Base-by-base conservation (phyloP, 2,329 filamentous ascomycete genomes). In the Neofusicoccum kwambonambiense region DNA sequence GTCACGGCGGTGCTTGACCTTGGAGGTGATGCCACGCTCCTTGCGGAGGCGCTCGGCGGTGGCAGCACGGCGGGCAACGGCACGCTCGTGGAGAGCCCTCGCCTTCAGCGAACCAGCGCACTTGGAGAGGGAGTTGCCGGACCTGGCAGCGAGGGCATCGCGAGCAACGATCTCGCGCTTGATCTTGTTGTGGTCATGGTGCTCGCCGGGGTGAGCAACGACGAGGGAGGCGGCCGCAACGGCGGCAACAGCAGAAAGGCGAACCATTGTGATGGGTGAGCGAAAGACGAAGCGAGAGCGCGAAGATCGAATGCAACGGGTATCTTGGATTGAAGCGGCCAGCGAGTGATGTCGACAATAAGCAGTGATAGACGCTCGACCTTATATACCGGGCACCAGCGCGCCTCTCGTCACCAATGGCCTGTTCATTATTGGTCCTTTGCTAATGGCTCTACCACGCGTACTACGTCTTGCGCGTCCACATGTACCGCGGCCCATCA, bases 161-260 rank as follows among this genome's bases (percentile, higher is more conserved):
- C 74, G 72, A 31, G 56, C 69, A 34, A 70, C 66, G 44, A 77
- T 70, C 65, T 77, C 70, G 13, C 73, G 70, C 68, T 72, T 73
- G 67, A 76, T 63, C 42, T 71, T 69, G 42, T 67, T 64, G 64
- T 69, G 68, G 45, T 75, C 72, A 62, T 76, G 74, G 58, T 73
- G 70, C 65, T 76, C 74, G 42, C 74, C 74, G 22, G 75, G 74
- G 49, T 77, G 75, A 31, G 74, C 74, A 37, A 67, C 49, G 49
- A 66, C 37, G 6, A 72, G 51, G 11, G 69, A 69, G 47, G 69
- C 64, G 8, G 64, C 67, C n/a, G 67, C 67, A 47, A 71, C 49
- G 31, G 70, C 70, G 44, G 71, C 50, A 57, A 70, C 67, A 19
- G 67, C 68, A 51, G 62, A 67, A 58, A 72, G 68, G 39, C 68